Base-by-base conservation (phyloP, 176 grass and related monocot species). In the Cenchrus fungigraminus region DNA sequence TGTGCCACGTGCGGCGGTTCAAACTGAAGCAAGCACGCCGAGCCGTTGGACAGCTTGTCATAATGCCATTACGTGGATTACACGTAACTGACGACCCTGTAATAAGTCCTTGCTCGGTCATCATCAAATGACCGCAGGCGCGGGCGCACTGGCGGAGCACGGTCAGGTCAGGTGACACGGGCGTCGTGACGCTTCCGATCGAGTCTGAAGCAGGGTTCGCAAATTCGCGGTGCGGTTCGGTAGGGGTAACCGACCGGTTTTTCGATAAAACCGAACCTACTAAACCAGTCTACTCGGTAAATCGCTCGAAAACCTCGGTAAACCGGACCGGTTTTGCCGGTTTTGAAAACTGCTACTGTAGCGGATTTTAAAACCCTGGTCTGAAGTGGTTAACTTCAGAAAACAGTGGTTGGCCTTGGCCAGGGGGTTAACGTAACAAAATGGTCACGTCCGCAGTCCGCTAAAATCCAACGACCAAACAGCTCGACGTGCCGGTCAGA, bases 1-100 rank as follows among this genome's bases (percentile, higher is more conserved):
- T 80, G 65, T 78, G 78, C 74, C 88, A 90, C 70, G 57, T 57
- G 79, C 73, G 28, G 12, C 54, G 19, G 83, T 63, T 77, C 62
- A 2, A 45, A 49, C 6, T 0, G 4, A 31, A 29, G 8, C 42
- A 17, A 34, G 45, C 70, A 12, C 58, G 58, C 58, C 1, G 58
- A 25, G 80, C 50, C 31, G 47, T 17, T 40, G 78, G 71, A 71
- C 72, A 65, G 78, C 78, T 82, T 25, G 52, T 75, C 31, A 10
- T 81, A 44, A 62, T 12, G 83, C 15, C n/a, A 70, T 63, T 74
- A 76, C 70, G 82, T 85, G 53, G 87, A 76, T 34, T 45, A 46
- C 82, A 76, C 77, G 63, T 63, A 81, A 77, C 53, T 22, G 2
- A 1, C n/a, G 2, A 1, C 52, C 3, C 44, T 70, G 19, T 34